Base-by-base conservation (phyloP, 1,139 yeast genomes). In the Pichia sp. region DNA sequence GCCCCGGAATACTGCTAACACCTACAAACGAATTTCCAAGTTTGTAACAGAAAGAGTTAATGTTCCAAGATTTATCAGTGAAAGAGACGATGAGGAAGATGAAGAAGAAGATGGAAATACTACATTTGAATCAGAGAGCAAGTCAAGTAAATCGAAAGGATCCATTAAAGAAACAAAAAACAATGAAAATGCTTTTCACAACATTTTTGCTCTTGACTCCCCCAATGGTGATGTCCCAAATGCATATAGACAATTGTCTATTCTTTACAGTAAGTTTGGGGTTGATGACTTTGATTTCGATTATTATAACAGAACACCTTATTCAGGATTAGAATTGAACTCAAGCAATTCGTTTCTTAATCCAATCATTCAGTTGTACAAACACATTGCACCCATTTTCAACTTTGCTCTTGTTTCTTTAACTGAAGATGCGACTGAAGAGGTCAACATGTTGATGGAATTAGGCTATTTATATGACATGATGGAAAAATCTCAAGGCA, bases 231-330 rank as follows among this genome's bases (percentile, higher is more conserved):
- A 60, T 34, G 62, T 72, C 36, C 95, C 96, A 0, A 80, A 80
- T 43, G 83, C 89, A 28, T 91, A 83, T 61, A 68, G 79, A 31
- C 77, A 79, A 53, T 67, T 86, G 41, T 84, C 83, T 46, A 84
- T 91, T 46, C 75, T 83, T 36, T 89, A 89, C 59, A 84, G 95
- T 44, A 82, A 77, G 53, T 91, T 88, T 61, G 98, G 98, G 17
- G 89, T 93, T 23, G 88, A 83, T 52, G 96, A 88, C 61, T 91
- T 91, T 63, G 96, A 93, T 63, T 91, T 91, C 57, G 79, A 75
- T 42, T 82, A 79, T 53, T 91, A 84, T 65, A 88, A 89, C 56
- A 68, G 70, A 37, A 84, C 97, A 0, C 55, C 60, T 1, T 83
- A 68, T 52, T 76, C 96, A n/a, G 97, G 98, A 0, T 67, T 93